A percentile compares a stretch with the other conserved stretches of the same genome.
Conservation (phyloP, 1,139 yeast species). For the Trichomonascaceae sp. region DNA sequence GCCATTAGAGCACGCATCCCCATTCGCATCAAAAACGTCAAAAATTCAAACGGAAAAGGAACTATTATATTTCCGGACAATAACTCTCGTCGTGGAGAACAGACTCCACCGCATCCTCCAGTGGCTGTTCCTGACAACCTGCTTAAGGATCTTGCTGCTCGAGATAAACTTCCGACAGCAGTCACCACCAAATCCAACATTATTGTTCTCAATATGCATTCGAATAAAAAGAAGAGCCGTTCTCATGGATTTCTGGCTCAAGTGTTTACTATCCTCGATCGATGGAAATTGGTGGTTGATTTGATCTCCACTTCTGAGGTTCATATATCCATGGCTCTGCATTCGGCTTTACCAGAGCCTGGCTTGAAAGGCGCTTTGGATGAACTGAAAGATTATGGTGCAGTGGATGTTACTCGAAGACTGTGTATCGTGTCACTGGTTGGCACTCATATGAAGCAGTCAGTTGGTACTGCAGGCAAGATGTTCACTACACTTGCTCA, state of each 20-base stretch:
- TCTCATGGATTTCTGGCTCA: slow-evolving; percentile 94
- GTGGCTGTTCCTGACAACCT: slow-evolving; percentile 50
- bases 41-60: slow-evolving; percentile 84
- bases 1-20: slow-evolving; percentile 95
- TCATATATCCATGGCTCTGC: slow-evolving; percentile 96
- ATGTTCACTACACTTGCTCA: slow-evolving; percentile 95
- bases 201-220: slow-evolving; percentile 86
- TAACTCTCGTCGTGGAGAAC: slow-evolving; percentile 78
- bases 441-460: slow-evolving; percentile 95
- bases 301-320: slow-evolving; percentile 95
- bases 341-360: slow-evolving; percentile 58
- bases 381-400: slow-evolving; percentile 74
- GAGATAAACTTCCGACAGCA: slow-evolving; percentile 85
- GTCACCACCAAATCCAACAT: slow-evolving; percentile 92
- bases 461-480: slow-evolving; percentile 94
- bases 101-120: slow-evolving; percentile 94
- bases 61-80: slow-evolving; percentile 93
- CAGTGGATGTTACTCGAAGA: slow-evolving; percentile 79
- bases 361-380: slow-evolving; percentile 60
- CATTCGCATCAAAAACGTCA: slow-evolving; percentile 91
- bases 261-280: slow-evolving; percentile 81
- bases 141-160: slow-evolving; percentile 5
- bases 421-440: slow-evolving; percentile 91
- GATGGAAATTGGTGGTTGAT: slow-evolving; percentile 82
- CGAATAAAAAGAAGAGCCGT: slow-evolving; percentile 75